Base-by-base conservation (phyloP, 148 eudicot species). In the Limonium bicolor region DNA sequence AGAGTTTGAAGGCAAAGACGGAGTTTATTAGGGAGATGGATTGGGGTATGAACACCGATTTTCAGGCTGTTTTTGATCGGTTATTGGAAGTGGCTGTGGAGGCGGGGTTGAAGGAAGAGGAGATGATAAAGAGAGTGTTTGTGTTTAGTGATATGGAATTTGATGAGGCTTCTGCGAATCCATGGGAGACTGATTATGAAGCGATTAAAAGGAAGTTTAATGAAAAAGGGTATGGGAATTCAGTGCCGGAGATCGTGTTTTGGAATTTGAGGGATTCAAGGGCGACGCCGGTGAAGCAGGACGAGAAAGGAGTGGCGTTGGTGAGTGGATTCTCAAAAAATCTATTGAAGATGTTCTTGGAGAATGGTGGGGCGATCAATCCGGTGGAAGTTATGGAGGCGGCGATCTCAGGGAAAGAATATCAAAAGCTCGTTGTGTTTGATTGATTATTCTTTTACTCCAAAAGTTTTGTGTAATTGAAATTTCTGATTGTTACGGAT, bases 231-330 rank as follows among this genome's bases (percentile, higher is more conserved):
- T 62, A 55, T 22, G 65, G 54, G 15, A 13, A 28, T 1, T 41
- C 44, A 2, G 33, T 62, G 38, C 67, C 67, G 8, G 67, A 62
- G 61, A 50, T 62, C 3, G 66, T 62, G 1, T 62, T 62, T 24
- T 62, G 67, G 66, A 62, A 62, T n/a, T 27, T 62, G 32, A 62
- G 55, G 34, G 44, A 54, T 27, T 54, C 66, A 8, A 40, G 14
- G 37, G 60, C 60, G 4, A 54, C 60, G 0, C 66, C 66, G 3
- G 60, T 62, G 30, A 29, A 43, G 1, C 44, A 38, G 7, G 20
- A 39, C 32, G 37, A 62, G 60, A 34, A 38, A 2, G 60, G 66
- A 10, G 66, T 62, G 44, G 60, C 55, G 9, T 41, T 62, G 17
- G 60, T 62, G 29, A 62, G 66, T 36, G 66, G 60, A 0, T 54